Conservation (phyloP, 2,329 filamentous ascomycete species). For the Trichoderma guizhouense region DNA sequence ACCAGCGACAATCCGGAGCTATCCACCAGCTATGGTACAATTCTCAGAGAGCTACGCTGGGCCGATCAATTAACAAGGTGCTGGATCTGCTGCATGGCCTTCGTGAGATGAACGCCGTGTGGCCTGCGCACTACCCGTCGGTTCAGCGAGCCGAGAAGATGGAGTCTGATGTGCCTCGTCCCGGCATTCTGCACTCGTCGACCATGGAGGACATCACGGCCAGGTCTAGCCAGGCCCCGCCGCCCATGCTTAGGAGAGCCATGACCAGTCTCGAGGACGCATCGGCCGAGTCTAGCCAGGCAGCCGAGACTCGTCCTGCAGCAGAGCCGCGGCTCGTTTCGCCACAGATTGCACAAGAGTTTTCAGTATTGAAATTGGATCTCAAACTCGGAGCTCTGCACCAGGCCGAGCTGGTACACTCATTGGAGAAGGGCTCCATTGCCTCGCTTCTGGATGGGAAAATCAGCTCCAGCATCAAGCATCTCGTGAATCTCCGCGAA, state of each 20-base stretch:
- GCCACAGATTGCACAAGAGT: constrained; percentile 90
- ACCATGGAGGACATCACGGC: constrained; percentile 48
- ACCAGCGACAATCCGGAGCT: constrained; percentile 65
- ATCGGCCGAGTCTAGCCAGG: constrained; percentile 68
- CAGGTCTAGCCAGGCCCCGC: constrained; percentile 40
- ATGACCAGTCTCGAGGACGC: constrained; percentile 53
- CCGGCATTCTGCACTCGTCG: constrained; percentile 62
- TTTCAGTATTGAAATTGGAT: constrained; percentile 92
- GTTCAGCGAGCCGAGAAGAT: constrained; percentile 60
- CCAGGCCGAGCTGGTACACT: constrained; percentile 89
- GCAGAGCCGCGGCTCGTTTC: constrained; percentile 81
- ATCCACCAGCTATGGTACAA: constrained; percentile 95
- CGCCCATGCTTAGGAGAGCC: constrained; percentile 60
- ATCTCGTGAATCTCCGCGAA: constrained; percentile 80
- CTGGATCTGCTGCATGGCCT: constrained; percentile 79
- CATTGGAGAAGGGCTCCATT: constrained; percentile 86
- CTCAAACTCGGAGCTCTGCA: constrained; percentile 83
- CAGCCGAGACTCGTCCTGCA: constrained; percentile 57
- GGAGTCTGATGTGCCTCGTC: constrained; percentile 51
- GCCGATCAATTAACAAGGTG: constrained; percentile 79
- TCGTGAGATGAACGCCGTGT: constrained; percentile 83
- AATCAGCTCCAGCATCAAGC: constrained; percentile 89
- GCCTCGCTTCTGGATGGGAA: constrained; percentile 89
- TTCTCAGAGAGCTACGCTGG: constrained; percentile 82
- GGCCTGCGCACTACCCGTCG: constrained; percentile 94